Evolutionary conservation across 805 yeast species (phyloP), one percentile per base, ranked within the genome.

Genomic region (Wickerhamomyces alni): DNA sequence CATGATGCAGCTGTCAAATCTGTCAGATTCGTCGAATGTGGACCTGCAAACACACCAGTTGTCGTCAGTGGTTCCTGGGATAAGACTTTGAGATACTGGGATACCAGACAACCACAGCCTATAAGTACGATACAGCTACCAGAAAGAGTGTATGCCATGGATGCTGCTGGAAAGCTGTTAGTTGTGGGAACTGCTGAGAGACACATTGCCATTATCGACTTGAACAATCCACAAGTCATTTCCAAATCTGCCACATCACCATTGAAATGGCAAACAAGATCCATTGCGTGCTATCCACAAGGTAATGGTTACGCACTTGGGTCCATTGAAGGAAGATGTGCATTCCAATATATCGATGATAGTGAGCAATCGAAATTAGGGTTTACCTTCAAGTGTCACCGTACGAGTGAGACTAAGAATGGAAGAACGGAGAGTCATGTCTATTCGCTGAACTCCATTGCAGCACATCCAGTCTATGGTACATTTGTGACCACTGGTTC

Each of bases 31-130:
- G 95, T 87, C 10, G 82, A 81, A 45, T 82, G 89, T 57, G 95
- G 95, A 0, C 87, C 89, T n/a, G 69, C 80, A 8, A 85, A 84
- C 51, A 75, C 87, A 1, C 70, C 66, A 22, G 86, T 86, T 47
- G 77, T 91, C 21, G 97, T 88, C 3, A 77, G 89, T 33, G 96
- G 95, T 8, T 87, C 96, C 7, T 93, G 97, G 97, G 99, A 93
- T 63, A 88, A 87, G 64, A 87, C 97, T 1, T 65, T 93, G 46
- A 80, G 77, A 58, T 93, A 93, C 63, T 91, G 99, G 99, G 98
- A 93, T 63, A 70, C 85, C 65, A 80, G 97, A 56, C 80, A 80
- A 48, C 84, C 82, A 33, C 81, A 76, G 51, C 93, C 98, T 15
- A 74, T 91, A 17, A 75, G 88, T 16, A 84, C 95, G 3, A 66